phyloP scores from a whole-genome alignment of 768 basidiomycete genomes.

The Boletus pseudopeckii region DNA sequence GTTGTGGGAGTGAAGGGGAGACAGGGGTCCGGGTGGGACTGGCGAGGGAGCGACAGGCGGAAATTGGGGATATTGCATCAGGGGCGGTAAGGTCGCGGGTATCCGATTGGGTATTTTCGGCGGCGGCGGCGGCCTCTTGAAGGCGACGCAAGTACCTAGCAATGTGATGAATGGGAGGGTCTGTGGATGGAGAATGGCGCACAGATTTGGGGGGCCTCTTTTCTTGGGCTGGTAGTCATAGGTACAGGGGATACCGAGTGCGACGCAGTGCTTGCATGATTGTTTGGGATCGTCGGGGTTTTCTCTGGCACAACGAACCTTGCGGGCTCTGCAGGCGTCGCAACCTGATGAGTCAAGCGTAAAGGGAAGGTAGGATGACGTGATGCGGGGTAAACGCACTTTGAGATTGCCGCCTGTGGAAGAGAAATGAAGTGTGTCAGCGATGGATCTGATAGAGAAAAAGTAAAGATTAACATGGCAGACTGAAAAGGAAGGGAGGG shows the following conservation, averaged over 20 bases:
- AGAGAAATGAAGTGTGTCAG: conserved; percentile 31
- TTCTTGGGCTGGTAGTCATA: conserved; percentile 95
- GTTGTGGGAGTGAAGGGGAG: conserved; percentile 39
- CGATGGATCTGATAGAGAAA: conserved; percentile 28
- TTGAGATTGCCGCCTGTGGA: conserved; percentile 75
- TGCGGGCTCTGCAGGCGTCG: conserved; percentile 83
- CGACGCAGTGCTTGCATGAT: conserved; percentile 83
- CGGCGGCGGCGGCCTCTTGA: conserved; percentile 66
- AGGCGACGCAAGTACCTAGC: conserved; percentile 72
- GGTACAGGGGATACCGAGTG: conserved; percentile 79
- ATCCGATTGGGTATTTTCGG: conserved; percentile 32
- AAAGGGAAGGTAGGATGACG: conserved; percentile 21
- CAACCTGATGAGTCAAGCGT: conserved; percentile 55
- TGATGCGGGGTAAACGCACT: conserved; percentile 45
- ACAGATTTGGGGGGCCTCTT: conserved; percentile 90
- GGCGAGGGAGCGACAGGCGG: conserved; percentile 34
- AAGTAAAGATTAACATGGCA: conserved; percentile 38
- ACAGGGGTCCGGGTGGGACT: conserved; percentile 49
- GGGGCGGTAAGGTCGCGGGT: conserved; percentile 34
- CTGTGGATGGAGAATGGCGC: conserved; percentile 25
- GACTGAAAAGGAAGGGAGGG: neutral
- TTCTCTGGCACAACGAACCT: conserved; percentile 81
- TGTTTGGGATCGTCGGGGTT: conserved; percentile 73
- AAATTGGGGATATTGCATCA: conserved; percentile 46
- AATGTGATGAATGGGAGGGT: neutral